Conservation (phyloP, 441 rosid species). For the Populus hybrid region DNA sequence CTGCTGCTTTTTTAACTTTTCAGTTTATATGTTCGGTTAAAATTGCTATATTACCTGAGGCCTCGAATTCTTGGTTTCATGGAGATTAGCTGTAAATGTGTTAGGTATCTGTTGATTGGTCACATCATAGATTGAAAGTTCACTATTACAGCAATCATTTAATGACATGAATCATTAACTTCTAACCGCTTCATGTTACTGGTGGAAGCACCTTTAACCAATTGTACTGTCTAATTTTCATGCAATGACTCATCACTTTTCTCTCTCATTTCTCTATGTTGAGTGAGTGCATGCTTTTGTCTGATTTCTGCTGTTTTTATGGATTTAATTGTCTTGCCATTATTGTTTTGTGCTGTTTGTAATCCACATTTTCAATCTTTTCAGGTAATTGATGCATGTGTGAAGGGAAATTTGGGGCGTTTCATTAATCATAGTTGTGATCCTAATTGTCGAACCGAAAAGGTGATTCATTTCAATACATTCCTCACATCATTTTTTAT, state of each 20-base stretch:
- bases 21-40: background rate
- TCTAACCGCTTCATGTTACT: background rate
- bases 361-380: slow-evolving; percentile 24
- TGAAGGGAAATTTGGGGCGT: slow-evolving; percentile 95
- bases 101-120: background rate
- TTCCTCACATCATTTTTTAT: background rate
- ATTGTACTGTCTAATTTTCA: background rate
- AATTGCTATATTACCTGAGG: background rate
- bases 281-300: background rate
- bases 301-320: background rate
- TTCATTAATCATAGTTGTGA: slow-evolving; percentile 98
- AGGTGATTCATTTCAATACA: slow-evolving; percentile 38
- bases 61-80: background rate
- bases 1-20: slow-evolving; percentile 5
- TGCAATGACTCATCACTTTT: background rate
- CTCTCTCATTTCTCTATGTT: background rate
- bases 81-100: background rate
- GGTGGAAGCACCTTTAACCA: background rate
- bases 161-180: background rate
- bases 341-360: slow-evolving; percentile 5
- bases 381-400: slow-evolving; percentile 98
- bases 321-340: slow-evolving; percentile 11
- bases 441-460: slow-evolving; percentile 98
- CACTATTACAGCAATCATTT: background rate
- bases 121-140: background rate